These are phyloP conservation scores for Euphrasia confusa DNA, from an alignment of 257 asterid genomes.

Conservation along the genomic window DNA sequence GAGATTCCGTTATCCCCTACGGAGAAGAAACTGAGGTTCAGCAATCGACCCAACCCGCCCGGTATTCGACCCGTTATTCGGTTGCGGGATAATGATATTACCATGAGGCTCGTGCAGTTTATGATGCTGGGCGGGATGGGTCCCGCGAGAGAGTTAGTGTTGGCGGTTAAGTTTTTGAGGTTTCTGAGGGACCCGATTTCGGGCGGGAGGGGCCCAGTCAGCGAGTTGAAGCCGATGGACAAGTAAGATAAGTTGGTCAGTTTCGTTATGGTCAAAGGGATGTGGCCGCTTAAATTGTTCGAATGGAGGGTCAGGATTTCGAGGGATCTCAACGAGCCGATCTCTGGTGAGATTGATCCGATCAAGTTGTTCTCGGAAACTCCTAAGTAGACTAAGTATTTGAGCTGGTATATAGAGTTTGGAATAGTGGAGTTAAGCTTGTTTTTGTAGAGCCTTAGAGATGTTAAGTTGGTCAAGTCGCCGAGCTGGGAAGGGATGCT, in stretches of 20 bases:
- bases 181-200: constrained; percentile 53
- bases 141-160: constrained; percentile 45
- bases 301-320: constrained; percentile 65
- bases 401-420: constrained; percentile 40
- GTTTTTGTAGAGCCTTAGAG: constrained; percentile 43
- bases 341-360: constrained; percentile 44
- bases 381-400: constrained; percentile 45
- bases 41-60: constrained; percentile 38
- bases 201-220: constrained; percentile 53
- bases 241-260: constrained; percentile 56
- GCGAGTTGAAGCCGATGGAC: constrained; percentile 56
- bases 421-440: constrained; percentile 65
- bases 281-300: constrained; percentile 55
- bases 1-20: constrained; percentile 44
- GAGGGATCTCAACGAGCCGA: constrained; percentile 50
- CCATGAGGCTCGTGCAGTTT: constrained; percentile 56
- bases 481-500: constrained; percentile 62
- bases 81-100: constrained; percentile 31
- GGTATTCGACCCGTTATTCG: constrained; percentile 51
- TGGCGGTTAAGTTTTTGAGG: constrained; percentile 53
- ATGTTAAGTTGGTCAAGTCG: constrained; percentile 38
- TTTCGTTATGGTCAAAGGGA: constrained; percentile 53
- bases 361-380: constrained; percentile 51
- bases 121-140: constrained; percentile 53
- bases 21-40: constrained; percentile 45